Evolutionary conservation across 2,329 filamentous ascomycete species (phyloP).

Genomic region (Penicillium rolfsii): DNA sequence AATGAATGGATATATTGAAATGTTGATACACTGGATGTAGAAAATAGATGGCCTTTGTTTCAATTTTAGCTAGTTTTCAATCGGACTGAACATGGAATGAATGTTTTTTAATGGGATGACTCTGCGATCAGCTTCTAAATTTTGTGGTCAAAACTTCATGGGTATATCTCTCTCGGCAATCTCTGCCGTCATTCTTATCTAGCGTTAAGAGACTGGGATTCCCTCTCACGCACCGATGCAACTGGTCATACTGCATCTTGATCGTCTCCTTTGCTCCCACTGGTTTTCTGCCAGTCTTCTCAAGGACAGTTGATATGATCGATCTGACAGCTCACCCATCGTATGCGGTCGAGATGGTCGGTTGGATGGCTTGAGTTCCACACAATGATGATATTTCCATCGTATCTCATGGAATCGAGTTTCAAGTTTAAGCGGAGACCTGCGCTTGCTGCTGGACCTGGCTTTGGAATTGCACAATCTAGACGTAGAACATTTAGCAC

Average conservation of each 20-base stretch:
- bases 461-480: conserved; percentile 48
- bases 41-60: conserved; percentile 5
- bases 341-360: neutral
- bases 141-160: conserved; percentile 13
- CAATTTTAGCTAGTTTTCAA: neutral
- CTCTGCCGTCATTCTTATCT: neutral
- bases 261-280: neutral
- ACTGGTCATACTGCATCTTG: neutral
- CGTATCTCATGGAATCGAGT: neutral
- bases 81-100: neutral
- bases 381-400: neutral
- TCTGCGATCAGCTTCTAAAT: neutral
- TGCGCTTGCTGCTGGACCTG: conserved; percentile 41
- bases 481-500: conserved; percentile 22
- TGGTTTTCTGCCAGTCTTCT: neutral
- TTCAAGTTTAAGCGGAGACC: conserved; percentile 36
- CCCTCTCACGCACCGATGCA: neutral
- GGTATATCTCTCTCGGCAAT: conserved; percentile 23
- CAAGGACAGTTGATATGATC: neutral
- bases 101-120: neutral
- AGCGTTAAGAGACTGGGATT: neutral
- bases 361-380: conserved; percentile 2
- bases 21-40: conserved; percentile 26
- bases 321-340: neutral
- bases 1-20: conserved; percentile 26